A percentile compares a stretch with the other conserved stretches of the same genome.
Conservation (phyloP, 2,329 filamentous ascomycete genomes). For the Microsporum ferrugineum region DNA sequence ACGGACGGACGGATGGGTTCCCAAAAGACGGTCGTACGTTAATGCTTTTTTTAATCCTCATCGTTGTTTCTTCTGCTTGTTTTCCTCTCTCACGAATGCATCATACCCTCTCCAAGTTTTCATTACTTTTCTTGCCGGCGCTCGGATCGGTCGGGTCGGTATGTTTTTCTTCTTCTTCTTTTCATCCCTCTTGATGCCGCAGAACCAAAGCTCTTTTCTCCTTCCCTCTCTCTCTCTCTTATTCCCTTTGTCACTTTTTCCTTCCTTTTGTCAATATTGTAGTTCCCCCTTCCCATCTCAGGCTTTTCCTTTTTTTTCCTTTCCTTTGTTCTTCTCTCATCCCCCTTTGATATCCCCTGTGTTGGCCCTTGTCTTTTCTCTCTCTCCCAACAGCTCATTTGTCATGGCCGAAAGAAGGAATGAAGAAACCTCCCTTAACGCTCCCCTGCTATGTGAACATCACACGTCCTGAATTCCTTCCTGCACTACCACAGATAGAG, state of each 20-base stretch:
- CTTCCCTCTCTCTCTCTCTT: background rate
- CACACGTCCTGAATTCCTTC: no score
- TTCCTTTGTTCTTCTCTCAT: background rate
- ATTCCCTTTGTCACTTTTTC: background rate
- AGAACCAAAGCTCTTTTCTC: background rate
- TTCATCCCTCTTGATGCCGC: background rate
- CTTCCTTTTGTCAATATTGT: background rate
- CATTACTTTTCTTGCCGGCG: background rate
- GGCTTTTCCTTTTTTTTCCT: background rate
- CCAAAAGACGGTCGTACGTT: background rate
- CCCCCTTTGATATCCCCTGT: background rate
- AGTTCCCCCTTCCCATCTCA: background rate
- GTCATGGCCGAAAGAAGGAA: background rate
- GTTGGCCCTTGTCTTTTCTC: background rate
- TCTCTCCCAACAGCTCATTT: background rate
- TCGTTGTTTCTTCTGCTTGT: slow-evolving; percentile 6
- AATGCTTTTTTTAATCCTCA: slow-evolving; percentile 7
- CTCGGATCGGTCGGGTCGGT: background rate
- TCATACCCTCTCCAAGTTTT: background rate
- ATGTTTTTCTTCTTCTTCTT: background rate
- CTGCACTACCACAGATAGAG: no score
- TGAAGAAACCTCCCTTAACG: background rate
- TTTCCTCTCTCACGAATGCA: background rate
- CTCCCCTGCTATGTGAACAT: no score
- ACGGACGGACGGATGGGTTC: background rate